These are phyloP conservation scores for Abortiporus biennis DNA, from an alignment of 1,284 basidiomycete genomes.

Conservation along the genomic window DNA sequence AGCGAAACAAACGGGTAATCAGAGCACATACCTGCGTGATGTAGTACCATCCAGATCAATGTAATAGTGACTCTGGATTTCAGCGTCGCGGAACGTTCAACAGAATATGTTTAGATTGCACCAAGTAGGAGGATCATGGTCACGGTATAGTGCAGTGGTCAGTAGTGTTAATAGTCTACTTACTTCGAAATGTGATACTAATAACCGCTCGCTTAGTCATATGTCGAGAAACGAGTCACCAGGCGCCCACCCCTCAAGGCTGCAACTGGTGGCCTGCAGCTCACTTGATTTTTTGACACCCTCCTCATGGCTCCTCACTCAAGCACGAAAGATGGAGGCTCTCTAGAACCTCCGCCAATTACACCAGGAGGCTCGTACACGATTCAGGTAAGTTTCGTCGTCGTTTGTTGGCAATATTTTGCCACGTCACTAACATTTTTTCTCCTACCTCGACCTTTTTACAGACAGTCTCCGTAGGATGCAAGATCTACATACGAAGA, in stretches of 20 bases:
- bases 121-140: too few relatives aligned
- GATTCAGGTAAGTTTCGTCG: slow-evolving; percentile 12
- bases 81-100: too few relatives aligned
- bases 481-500: slow-evolving; percentile 88
- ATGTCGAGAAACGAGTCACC: slow-evolving; percentile 30
- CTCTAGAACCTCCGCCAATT: slow-evolving; percentile 13
- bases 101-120: too few relatives aligned
- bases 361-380: slow-evolving; percentile 12
- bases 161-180: too few relatives aligned
- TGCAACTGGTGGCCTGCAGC: too few relatives aligned
- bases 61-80: too few relatives aligned
- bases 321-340: slow-evolving; percentile 11
- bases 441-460: slow-evolving; percentile 11
- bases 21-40: too few relatives aligned
- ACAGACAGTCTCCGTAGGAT: slow-evolving; percentile 84
- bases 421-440: slow-evolving; percentile 5
- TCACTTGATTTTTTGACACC: slow-evolving; percentile 16
- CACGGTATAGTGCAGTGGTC: too few relatives aligned
- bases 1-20: too few relatives aligned
- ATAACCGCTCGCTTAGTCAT: slow-evolving; percentile 18
- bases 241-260: too few relatives aligned
- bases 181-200: not conserved
- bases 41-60: too few relatives aligned
- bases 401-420: slow-evolving; percentile 4
- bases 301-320: slow-evolving; percentile 16